A percentile compares a stretch with the other conserved stretches of the same genome.
Evolutionary conservation across 164 flowering plant species (phyloP).

Genomic region (Warburgia ugandensis): DNA sequence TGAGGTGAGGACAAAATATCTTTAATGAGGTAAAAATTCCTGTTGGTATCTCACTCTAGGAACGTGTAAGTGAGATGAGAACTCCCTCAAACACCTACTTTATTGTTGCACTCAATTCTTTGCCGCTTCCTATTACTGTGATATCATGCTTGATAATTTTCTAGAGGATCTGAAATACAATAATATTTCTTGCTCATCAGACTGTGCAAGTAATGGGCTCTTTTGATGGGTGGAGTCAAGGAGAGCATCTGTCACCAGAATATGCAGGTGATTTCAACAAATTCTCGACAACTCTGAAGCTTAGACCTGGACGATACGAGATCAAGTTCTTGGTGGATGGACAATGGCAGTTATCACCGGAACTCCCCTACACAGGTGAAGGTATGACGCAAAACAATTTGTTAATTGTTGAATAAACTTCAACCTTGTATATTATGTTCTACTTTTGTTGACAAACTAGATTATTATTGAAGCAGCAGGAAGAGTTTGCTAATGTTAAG

Average conservation of each 20-base stretch:
- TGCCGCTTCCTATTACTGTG: no score
- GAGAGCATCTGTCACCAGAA: slow-evolving; percentile 81
- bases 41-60: neutral
- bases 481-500: no score
- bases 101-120: no score
- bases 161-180: neutral
- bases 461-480: no score
- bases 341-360: slow-evolving; percentile 84
- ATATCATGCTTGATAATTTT: neutral
- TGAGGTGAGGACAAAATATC: slow-evolving; percentile 44
- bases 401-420: slow-evolving; percentile 66
- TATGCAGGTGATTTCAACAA: slow-evolving; percentile 56
- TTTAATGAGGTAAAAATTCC: neutral
- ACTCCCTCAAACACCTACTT: neutral
- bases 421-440: no score
- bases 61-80: neutral
- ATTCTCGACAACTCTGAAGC: slow-evolving; percentile 71
- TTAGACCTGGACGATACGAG: slow-evolving; percentile 90
- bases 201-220: slow-evolving; percentile 91
- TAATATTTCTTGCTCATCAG: slow-evolving; percentile 23
- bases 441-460: no score
- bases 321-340: slow-evolving; percentile 94
- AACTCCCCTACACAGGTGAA: slow-evolving; percentile 68
- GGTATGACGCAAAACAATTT: slow-evolving; percentile 70
- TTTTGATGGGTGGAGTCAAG: slow-evolving; percentile 93